These are phyloP conservation scores for Erodium texanum DNA, from an alignment of 441 rosid genomes.

Conservation along the genomic window DNA sequence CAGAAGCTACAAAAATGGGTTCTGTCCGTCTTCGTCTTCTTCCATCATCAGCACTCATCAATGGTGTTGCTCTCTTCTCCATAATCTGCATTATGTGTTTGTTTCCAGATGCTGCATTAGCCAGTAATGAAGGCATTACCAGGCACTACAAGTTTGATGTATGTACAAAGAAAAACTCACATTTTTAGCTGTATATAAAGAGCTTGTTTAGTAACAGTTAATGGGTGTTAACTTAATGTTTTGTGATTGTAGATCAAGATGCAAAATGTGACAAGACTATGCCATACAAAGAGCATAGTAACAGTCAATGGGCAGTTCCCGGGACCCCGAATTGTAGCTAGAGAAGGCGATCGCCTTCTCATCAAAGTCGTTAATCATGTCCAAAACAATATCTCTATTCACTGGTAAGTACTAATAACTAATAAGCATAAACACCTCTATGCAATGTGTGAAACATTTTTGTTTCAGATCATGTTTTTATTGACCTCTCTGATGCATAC, in stretches of 20 bases:
- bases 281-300: constrained; percentile 51
- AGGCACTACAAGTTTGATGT: constrained; percentile 44
- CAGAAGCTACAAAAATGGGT: background rate
- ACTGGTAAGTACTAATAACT: constrained; percentile 30
- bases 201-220: background rate
- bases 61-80: background rate
- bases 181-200: background rate
- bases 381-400: constrained; percentile 58
- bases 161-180: constrained; percentile 12
- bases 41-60: background rate
- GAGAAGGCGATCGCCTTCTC: constrained; percentile 54
- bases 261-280: constrained; percentile 48
- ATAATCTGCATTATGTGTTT: background rate
- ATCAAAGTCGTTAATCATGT: constrained; percentile 53
- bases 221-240: background rate
- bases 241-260: constrained; percentile 30
- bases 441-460: no score
- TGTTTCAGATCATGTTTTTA: background rate
- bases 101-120: background rate
- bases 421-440: no score
- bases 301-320: constrained; percentile 57
- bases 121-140: constrained; percentile 26
- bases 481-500: background rate
- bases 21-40: no score
- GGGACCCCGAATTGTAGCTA: constrained; percentile 49